Base-by-base conservation (phyloP, 768 basidiomycete species). In the Zangia roseola region DNA sequence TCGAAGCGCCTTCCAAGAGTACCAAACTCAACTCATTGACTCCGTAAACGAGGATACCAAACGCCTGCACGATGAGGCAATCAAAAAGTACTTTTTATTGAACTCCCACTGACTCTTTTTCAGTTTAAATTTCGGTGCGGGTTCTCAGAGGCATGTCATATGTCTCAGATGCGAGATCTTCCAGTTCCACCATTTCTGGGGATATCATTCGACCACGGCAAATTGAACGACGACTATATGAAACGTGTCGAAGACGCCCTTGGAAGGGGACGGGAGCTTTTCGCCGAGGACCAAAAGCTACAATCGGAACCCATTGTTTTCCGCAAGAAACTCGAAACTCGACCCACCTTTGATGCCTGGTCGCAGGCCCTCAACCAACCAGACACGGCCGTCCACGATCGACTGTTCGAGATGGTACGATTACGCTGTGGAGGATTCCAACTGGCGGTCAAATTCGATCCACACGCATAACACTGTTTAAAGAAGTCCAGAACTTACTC, bases 191-290 rank as follows among this genome's bases (percentile, higher is more conserved):
- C n/a, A 97, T 99, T 45, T 91, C 97, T 1, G 92, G 94, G 24
- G 91, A 97, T 16, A 97, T 98, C 67, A 92, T 95, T 59, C 98
- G 97, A 95, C 95, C 97, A 0, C 81, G 88, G n/a, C 97, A 98
- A 74, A 99, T 99, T 52, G 95, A 97, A 61, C 84, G 94, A 4
- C 97, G 98, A 63, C 82, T 97, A 98, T 74, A 99, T 99, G 95
- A 95, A 94, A 67, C 88, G 95, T 14, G 95, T 98, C 43, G 97
- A 98, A 63, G 95, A 98, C 66, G 97, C 98, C 3, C 83, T 99
- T 8, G 90, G 95, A 6, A 95, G 93, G 69, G 95, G 93, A 7
- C 98, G 97, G 95, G 94, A 97, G 62, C 83, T 93, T 51, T 98
- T 98, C 58, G 94, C 95, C n/a, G 97, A 99, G 61, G 97, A 95